Conservation (phyloP, 2,329 filamentous ascomycete species). For the Pseudogymnoascus sp. region DNA sequence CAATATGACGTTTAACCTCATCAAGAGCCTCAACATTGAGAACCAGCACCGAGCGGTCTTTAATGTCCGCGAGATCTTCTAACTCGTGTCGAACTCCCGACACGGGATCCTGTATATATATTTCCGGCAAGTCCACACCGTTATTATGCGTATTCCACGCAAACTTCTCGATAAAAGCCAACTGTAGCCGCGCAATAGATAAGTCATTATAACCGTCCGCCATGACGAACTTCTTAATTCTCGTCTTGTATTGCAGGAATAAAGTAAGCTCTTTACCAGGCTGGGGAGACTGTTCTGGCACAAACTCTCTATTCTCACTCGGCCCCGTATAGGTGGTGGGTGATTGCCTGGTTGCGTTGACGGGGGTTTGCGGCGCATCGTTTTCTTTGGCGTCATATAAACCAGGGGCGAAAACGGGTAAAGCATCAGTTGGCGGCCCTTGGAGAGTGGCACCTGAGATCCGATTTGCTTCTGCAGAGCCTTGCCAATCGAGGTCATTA, state of each 20-base stretch:
- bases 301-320: constrained; percentile 40
- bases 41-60: constrained; percentile 89
- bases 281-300: constrained; percentile 58
- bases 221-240: constrained; percentile 92
- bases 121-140: constrained; percentile 85
- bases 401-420: constrained; percentile 29
- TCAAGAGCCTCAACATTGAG: constrained; percentile 89
- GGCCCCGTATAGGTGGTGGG: constrained; percentile 1
- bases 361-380: constrained; percentile 17
- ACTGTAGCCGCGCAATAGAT: constrained; percentile 77
- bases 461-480: not conserved
- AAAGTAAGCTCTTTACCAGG: constrained; percentile 81
- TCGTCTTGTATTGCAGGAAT: constrained; percentile 92
- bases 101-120: constrained; percentile 93
- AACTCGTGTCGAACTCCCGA: constrained; percentile 96
- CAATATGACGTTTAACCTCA: constrained; percentile 93
- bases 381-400: constrained; percentile 11
- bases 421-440: constrained; percentile 45
- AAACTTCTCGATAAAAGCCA: constrained; percentile 98
- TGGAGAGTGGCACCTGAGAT: constrained; percentile 49
- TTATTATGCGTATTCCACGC: constrained; percentile 97
- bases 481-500: not conserved
- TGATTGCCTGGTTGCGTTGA: constrained; percentile 11
- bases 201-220: constrained; percentile 76
- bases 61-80: constrained; percentile 86